Evolutionary conservation across 257 asterid species (phyloP).

Genomic region (Parsonsia alboflavescens): DNA sequence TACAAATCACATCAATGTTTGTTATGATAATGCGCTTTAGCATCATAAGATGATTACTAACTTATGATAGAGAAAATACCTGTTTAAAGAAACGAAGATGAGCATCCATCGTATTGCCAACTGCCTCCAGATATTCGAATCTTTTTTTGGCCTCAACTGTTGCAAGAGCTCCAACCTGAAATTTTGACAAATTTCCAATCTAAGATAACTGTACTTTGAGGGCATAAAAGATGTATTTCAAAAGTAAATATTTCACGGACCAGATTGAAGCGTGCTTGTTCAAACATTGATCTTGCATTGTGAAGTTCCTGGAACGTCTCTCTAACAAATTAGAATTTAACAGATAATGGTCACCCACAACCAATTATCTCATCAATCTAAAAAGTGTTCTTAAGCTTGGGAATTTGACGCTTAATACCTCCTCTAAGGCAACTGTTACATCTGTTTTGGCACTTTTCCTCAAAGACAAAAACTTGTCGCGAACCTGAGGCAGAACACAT

Average conservation of each 20-base stretch:
- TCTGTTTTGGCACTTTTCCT: slow-evolving; percentile 87
- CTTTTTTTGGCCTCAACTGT: slow-evolving; percentile 89
- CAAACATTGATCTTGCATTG: slow-evolving; percentile 77
- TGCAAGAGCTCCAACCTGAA: slow-evolving; percentile 80
- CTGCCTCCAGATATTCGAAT: slow-evolving; percentile 81
- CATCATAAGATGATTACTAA: slow-evolving; percentile 4
- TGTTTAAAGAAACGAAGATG: slow-evolving; percentile 84
- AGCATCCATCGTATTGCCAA: slow-evolving; percentile 81
- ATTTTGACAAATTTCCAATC: slow-evolving; percentile 12
- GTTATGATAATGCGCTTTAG: slow-evolving; percentile 23
- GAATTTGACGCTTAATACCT: slow-evolving; percentile 50
- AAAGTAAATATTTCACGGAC: slow-evolving; percentile 33
- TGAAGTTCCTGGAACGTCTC: slow-evolving; percentile 99
- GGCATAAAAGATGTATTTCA: slow-evolving; percentile 5
- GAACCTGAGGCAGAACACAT: slow-evolving; percentile 52
- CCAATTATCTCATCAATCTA: slow-evolving; percentile 43
- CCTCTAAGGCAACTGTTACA: slow-evolving; percentile 71
- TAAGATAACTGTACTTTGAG: not conserved
- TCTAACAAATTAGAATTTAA: slow-evolving; percentile 85
- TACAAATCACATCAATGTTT: slow-evolving; percentile 28
- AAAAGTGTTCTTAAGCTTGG: slow-evolving; percentile 15
- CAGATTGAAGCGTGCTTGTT: slow-evolving; percentile 91
- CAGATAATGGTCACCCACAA: slow-evolving; percentile 55
- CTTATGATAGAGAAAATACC: slow-evolving; percentile 34
- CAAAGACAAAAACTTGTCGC: slow-evolving; percentile 82